Evolutionary conservation across 2,329 filamentous ascomycete genomes (phyloP), one percentile per base, ranked within the genome.

Genomic region (Alternaria hordeiaustralica): DNA sequence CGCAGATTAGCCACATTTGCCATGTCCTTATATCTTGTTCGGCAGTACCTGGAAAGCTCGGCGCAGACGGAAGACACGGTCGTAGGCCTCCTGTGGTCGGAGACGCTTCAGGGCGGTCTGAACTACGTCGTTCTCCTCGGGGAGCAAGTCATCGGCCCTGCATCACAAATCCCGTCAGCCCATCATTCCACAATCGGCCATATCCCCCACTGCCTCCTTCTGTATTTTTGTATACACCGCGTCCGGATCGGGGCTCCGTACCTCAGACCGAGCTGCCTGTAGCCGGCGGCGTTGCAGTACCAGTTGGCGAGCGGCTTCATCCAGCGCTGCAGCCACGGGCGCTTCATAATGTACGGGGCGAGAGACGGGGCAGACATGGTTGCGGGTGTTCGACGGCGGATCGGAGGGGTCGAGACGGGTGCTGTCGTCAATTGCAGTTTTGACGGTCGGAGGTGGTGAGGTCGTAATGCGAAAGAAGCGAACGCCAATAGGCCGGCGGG

Each of bases 61-160:
- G 85, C 96, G 93, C 83, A 99, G 89, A 79, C 96, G 94, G 90
- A 94, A 99, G 81, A 98, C 89, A 82, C 96, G 95, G 86, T 99
- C 96, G 85, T 98, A 98, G 77, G 90, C 88, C 81, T 96, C 93
- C 87, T 96, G 93, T 77, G 93, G 88, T 62, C 92, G 89, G 67
- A 99, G 92, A 81, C 96, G 93, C 88, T 92, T 92, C 78, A 99
- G 88, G 68, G 96, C 96, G 75, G 90, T 88, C 83, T 96, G 91
- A 77, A 97, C 93, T 62, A 87, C 84, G 76, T 96, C 92, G 86
- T 88, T 91, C 86, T 99, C 96, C 84, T 99, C 96, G 80, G 92
- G 89, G 81, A 97, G 92, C 81, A 99, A 85, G 82, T 99, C 96
- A 84, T 99, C 96, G 87, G 90, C 90, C 83, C 96, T 98, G 80